Percentiles rank a stretch among this genome's conserved stretches.
phyloP scores from a whole-genome alignment of 352 stramenopile species.

The Saprolegnia diclina region DNA sequence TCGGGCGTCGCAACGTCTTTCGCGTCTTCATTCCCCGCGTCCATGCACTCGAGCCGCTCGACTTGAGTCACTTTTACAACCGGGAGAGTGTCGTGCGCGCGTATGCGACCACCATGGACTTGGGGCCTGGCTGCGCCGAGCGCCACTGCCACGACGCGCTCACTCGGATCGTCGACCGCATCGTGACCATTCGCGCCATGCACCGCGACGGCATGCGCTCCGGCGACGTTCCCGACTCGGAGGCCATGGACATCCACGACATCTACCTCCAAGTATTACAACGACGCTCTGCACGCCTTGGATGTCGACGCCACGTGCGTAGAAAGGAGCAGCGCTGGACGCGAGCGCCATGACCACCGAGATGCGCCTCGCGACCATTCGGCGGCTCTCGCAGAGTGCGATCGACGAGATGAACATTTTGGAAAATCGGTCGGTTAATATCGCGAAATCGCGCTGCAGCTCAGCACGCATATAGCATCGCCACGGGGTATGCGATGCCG shows the following conservation, averaged over 20 bases:
- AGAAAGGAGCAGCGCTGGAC: not conserved
- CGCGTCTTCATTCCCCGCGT: slow-evolving; percentile 14
- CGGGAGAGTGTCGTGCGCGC: not conserved
- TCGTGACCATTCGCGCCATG: slow-evolving; percentile 23
- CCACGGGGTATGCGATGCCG: slow-evolving; percentile 1
- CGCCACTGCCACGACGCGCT: slow-evolving; percentile 13
- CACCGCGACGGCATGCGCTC: not conserved
- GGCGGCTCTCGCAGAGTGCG: not conserved
- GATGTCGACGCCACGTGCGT: not conserved
- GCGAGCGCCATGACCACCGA: slow-evolving; percentile 5
- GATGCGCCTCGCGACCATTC: slow-evolving; percentile 20
- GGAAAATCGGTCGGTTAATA: slow-evolving; percentile 3
- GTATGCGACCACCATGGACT: not conserved
- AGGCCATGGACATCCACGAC: slow-evolving; percentile 14
- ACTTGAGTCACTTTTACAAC: not conserved
- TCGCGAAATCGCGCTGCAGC: no score
- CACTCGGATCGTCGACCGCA: slow-evolving; percentile 9
- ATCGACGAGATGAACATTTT: slow-evolving; percentile 26
- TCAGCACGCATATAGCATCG: not conserved
- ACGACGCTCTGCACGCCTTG: not conserved
- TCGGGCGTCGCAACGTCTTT: slow-evolving; percentile 26
- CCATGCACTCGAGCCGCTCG: not conserved
- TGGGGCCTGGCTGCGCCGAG: slow-evolving; percentile 2
- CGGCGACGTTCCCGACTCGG: not conserved
- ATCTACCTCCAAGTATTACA: slow-evolving; percentile 4